A percentile compares a stretch with the other conserved stretches of the same genome.
phyloP scores from a whole-genome alignment of 2,329 filamentous ascomycete genomes.

The Tympanopsis confertula region DNA sequence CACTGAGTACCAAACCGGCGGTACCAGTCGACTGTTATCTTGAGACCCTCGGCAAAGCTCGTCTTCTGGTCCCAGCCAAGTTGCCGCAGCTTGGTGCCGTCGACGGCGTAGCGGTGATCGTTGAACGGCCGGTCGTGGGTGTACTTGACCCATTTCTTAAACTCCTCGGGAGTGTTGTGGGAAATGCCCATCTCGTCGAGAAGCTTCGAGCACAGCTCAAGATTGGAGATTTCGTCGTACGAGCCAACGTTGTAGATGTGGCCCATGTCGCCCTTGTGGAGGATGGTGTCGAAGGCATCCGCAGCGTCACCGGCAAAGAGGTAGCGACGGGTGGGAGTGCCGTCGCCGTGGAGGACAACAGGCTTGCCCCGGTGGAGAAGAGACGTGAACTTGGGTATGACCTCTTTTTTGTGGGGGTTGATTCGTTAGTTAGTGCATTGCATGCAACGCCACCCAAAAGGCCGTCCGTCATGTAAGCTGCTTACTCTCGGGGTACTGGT shows the following conservation, averaged over 20 bases:
- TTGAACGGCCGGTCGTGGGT: constrained; percentile 71
- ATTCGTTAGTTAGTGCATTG: not conserved
- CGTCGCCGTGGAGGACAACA: constrained; percentile 66
- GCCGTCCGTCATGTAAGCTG: constrained; percentile 3
- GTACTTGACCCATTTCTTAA: constrained; percentile 58
- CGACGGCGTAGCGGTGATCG: constrained; percentile 62
- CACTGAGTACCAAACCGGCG: constrained; percentile 50
- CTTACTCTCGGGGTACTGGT: constrained; percentile 75
- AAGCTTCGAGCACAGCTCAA: constrained; percentile 54
- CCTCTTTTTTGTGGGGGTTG: constrained; percentile 40
- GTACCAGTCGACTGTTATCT: constrained; percentile 61
- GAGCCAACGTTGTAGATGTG: constrained; percentile 78
- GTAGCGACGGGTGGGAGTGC: constrained; percentile 63
- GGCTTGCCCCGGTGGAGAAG: constrained; percentile 55
- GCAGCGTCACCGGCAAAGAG: constrained; percentile 70
- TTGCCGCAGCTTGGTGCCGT: constrained; percentile 53
- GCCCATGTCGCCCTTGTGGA: constrained; percentile 64
- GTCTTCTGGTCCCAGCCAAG: constrained; percentile 63
- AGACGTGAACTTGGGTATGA: constrained; percentile 73
- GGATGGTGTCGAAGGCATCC: constrained; percentile 73
- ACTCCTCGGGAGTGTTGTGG: constrained; percentile 34
- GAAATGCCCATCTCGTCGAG: constrained; percentile 49
- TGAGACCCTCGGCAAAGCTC: constrained; percentile 49
- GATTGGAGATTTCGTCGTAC: constrained; percentile 65
- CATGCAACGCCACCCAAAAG: not conserved